These are phyloP conservation scores for Otatea glauca DNA, from an alignment of 176 grass and related monocot genomes.

Conservation along the genomic window DNA sequence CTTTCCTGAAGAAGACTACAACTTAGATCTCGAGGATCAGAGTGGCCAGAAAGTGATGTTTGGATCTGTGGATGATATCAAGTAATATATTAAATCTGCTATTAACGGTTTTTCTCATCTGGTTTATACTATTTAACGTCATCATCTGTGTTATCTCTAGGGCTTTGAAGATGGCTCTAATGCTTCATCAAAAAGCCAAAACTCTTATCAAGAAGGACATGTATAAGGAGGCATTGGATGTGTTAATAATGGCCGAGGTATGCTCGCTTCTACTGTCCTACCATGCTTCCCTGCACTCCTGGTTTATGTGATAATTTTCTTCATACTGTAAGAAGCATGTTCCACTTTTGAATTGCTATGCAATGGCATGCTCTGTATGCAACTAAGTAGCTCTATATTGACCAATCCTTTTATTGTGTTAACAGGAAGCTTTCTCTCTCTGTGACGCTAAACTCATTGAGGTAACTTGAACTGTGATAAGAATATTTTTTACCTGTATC, in stretches of 20 bases:
- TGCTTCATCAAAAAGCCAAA: conserved; percentile 91
- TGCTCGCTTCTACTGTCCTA: conserved; percentile 23
- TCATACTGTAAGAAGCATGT: conserved; percentile 20
- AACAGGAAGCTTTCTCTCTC: conserved; percentile 92
- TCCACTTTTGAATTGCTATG: background rate
- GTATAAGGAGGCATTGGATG: conserved; percentile 83
- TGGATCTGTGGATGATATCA: conserved; percentile 81
- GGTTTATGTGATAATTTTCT: conserved; percentile 6
- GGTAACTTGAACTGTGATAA: conserved; percentile 62
- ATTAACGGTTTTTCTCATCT: background rate
- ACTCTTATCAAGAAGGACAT: conserved; percentile 66
- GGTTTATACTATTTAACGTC: conserved; percentile 11
- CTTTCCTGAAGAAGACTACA: conserved; percentile 73
- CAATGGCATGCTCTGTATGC: background rate
- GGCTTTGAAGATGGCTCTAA: conserved; percentile 86
- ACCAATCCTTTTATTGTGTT: conserved; percentile 29
- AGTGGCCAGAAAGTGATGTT: conserved; percentile 87
- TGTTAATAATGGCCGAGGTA: conserved; percentile 87
- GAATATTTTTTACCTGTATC: conserved; percentile 32
- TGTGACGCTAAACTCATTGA: conserved; percentile 77
- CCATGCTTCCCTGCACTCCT: background rate
- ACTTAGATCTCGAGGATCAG: conserved; percentile 95
- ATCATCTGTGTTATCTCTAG: conserved; percentile 46
- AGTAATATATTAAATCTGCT: conserved; percentile 54
- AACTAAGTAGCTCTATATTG: conserved; percentile 37